phyloP scores from a whole-genome alignment of 2,329 filamentous ascomycete species.

The Stagonosporopsis rhizophila region DNA sequence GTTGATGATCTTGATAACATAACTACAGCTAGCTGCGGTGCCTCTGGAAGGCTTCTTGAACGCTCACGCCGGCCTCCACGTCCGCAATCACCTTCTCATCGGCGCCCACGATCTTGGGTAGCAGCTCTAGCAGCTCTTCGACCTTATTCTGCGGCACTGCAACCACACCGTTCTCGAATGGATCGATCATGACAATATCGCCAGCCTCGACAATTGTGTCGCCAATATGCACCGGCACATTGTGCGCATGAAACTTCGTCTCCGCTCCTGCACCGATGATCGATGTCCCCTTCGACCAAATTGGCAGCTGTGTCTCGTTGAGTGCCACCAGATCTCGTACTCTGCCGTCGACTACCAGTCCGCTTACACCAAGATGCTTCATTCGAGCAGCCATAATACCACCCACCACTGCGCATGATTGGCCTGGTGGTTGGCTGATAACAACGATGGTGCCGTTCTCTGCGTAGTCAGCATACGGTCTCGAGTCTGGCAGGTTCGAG shows the following conservation, averaged over 20 bases:
- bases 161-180: conserved; percentile 70
- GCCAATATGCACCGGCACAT: conserved; percentile 50
- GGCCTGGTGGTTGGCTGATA: conserved; percentile 69
- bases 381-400: conserved; percentile 78
- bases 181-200: conserved; percentile 74
- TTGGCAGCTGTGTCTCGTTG: conserved; percentile 62
- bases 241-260: conserved; percentile 63
- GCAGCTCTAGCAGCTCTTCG: conserved; percentile 64
- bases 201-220: conserved; percentile 52
- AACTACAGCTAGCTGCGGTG: conserved; percentile 48
- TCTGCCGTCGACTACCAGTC: conserved; percentile 71
- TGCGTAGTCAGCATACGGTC: conserved; percentile 73
- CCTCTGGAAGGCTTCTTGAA: conserved; percentile 71
- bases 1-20: not conserved
- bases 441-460: conserved; percentile 68
- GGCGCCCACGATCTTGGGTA: conserved; percentile 54
- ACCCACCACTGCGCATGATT: conserved; percentile 75
- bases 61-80: conserved; percentile 67
- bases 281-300: conserved; percentile 65
- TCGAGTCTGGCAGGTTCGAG: conserved; percentile 43
- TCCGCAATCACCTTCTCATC: conserved; percentile 61
- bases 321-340: conserved; percentile 71
- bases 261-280: conserved; percentile 65
- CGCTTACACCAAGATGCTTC: conserved; percentile 66
- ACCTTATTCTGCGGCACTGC: conserved; percentile 69